These are phyloP conservation scores for Mrakia blollopis DNA, from an alignment of 768 basidiomycete species.

Conservation along the genomic window DNA sequence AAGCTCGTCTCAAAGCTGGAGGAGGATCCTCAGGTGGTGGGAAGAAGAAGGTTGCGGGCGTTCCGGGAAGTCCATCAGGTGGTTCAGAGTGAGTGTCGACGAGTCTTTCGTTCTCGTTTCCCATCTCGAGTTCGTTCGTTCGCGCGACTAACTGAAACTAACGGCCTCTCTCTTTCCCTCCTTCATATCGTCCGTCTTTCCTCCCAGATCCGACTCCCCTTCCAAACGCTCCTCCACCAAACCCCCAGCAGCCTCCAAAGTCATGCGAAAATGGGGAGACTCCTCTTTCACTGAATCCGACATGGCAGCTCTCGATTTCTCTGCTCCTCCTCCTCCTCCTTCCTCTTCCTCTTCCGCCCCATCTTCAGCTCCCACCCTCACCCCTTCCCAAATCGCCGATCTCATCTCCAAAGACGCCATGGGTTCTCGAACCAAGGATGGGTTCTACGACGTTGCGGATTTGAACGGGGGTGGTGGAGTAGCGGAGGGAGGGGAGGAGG, in stretches of 20 bases:
- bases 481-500: slow-evolving; percentile 44
- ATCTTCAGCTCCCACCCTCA: not conserved
- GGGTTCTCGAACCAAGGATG: slow-evolving; percentile 67
- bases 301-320: slow-evolving; percentile 91
- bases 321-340: slow-evolving; percentile 53
- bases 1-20: slow-evolving; percentile 70
- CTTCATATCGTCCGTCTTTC: not conserved
- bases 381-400: slow-evolving; percentile 32
- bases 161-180: too few relatives aligned
- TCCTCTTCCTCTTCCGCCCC: slow-evolving; percentile 35
- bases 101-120: not conserved
- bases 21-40: slow-evolving; percentile 30
- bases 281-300: slow-evolving; percentile 66
- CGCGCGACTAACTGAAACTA: too few relatives aligned
- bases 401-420: slow-evolving; percentile 50
- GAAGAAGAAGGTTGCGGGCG: slow-evolving; percentile 43
- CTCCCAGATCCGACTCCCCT: not conserved
- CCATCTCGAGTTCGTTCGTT: not conserved
- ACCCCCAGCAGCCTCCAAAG: slow-evolving; percentile 57
- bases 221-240: slow-evolving; percentile 38
- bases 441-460: slow-evolving; percentile 68
- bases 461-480: slow-evolving; percentile 64
- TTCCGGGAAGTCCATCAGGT: slow-evolving; percentile 33
- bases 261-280: slow-evolving; percentile 89
- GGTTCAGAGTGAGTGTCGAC: slow-evolving; percentile 14